Evolutionary conservation across 2,329 filamentous ascomycete genomes (phyloP).

Genomic region (Colletotrichum simmondsii): DNA sequence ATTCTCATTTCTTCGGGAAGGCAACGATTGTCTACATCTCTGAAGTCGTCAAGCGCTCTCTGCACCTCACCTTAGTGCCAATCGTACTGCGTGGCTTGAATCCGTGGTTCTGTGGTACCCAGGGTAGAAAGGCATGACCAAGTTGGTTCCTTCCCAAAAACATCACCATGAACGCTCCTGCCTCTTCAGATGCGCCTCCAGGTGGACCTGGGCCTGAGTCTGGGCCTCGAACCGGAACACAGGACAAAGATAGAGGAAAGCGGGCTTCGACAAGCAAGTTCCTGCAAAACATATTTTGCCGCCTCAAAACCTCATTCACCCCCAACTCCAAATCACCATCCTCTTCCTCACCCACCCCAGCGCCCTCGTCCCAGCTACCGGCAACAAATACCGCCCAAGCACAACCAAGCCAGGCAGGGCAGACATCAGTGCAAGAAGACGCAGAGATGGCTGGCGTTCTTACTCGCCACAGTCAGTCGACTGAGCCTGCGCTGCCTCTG

Average conservation of each 20-base stretch:
- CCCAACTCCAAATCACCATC: constrained; percentile 5
- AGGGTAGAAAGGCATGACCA: constrained; percentile 8
- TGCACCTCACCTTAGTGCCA: background rate
- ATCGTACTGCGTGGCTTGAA: background rate
- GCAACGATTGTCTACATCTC: background rate
- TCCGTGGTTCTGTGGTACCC: background rate
- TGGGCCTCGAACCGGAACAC: background rate
- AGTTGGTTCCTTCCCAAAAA: constrained; percentile 2
- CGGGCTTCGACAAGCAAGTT: constrained; percentile 32
- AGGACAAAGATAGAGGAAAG: constrained; percentile 8
- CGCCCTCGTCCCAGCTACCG: background rate
- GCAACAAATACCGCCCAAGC: constrained; percentile 2
- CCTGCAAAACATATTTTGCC: constrained; percentile 32
- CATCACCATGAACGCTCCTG: constrained; percentile 2
- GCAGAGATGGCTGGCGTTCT: constrained; percentile 37
- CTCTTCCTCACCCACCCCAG: background rate
- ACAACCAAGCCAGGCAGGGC: background rate
- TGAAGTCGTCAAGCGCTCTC: background rate
- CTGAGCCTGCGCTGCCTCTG: background rate
- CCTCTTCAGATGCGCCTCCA: background rate
- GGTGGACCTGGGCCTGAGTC: background rate
- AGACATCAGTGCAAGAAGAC: background rate
- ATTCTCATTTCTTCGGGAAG: background rate
- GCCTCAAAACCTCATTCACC: constrained; percentile 28
- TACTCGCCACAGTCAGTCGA: background rate